Evolutionary conservation across 2,329 filamentous ascomycete species (phyloP).

Genomic region (Nemania sp.): DNA sequence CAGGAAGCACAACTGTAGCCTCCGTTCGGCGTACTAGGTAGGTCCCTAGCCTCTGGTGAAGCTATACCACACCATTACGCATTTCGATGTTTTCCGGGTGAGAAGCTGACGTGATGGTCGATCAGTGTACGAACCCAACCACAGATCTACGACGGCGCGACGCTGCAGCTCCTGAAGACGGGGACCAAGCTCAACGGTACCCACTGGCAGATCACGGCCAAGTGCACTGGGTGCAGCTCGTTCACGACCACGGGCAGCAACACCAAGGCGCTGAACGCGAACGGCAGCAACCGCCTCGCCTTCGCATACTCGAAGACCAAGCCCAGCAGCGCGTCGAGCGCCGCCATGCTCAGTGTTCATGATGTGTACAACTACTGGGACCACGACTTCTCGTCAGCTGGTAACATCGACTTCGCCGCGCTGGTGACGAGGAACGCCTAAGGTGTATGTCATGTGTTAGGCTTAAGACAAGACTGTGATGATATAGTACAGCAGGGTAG

Average conservation of each 20-base stretch:
- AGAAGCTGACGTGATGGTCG: background rate
- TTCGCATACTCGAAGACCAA: slow-evolving; percentile 49
- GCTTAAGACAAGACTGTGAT: background rate
- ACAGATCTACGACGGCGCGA: slow-evolving; percentile 47
- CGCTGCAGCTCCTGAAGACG: slow-evolving; percentile 51
- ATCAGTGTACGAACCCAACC: slow-evolving; percentile 54
- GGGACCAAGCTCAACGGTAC: slow-evolving; percentile 56
- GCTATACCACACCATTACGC: too few relatives aligned
- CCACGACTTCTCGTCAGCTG: slow-evolving; percentile 49
- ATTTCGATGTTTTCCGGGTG: background rate
- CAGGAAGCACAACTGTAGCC: slow-evolving; percentile 55
- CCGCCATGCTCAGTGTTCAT: slow-evolving; percentile 47
- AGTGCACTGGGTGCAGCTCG: slow-evolving; percentile 54
- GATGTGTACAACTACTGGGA: slow-evolving; percentile 51
- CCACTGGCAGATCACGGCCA: slow-evolving; percentile 56
- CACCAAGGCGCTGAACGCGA: slow-evolving; percentile 76
- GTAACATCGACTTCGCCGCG: slow-evolving; percentile 46
- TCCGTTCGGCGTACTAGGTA: slow-evolving; percentile 61
- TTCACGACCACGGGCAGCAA: slow-evolving; percentile 47
- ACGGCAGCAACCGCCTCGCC: slow-evolving; percentile 89
- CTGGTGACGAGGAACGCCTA: slow-evolving; percentile 48
- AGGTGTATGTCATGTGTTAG: background rate
- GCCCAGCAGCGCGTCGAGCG: slow-evolving; percentile 43
- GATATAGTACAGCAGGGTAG: background rate
- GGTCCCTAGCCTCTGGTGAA: too few relatives aligned